These are phyloP conservation scores for Nigrospora oryzae DNA, from an alignment of 2,329 filamentous ascomycete species.

Conservation along the genomic window DNA sequence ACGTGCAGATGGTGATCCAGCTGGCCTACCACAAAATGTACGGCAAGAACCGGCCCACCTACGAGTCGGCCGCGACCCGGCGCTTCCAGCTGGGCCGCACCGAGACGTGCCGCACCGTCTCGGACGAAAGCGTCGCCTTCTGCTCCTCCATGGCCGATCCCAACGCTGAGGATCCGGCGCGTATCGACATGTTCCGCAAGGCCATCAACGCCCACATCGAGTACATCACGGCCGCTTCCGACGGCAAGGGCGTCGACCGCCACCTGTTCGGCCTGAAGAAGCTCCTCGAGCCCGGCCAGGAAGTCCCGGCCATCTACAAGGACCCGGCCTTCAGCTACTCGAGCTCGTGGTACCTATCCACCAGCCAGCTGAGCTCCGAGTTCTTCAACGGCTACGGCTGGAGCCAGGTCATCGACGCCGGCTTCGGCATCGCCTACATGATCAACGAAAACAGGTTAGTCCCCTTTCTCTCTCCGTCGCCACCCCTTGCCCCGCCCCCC, in stretches of 20 bases:
- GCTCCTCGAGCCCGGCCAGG: slow-evolving; percentile 70
- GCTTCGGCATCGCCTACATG: slow-evolving; percentile 98
- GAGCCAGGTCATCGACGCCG: slow-evolving; percentile 94
- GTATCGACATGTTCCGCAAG: slow-evolving; percentile 68
- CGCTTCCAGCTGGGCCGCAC: slow-evolving; percentile 95
- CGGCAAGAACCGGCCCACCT: slow-evolving; percentile 93
- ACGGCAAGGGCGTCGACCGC: slow-evolving; percentile 89
- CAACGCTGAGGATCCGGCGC: slow-evolving; percentile 51
- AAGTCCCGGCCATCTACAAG: slow-evolving; percentile 73
- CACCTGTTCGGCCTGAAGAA: slow-evolving; percentile 98
- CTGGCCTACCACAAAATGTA: slow-evolving; percentile 99
- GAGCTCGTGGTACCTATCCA: slow-evolving; percentile 80
- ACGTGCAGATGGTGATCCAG: slow-evolving; percentile 98
- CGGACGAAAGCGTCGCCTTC: slow-evolving; percentile 84
- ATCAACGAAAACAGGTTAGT: slow-evolving; percentile 92
- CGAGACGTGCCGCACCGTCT: slow-evolving; percentile 89
- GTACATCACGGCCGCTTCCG: slow-evolving; percentile 82
- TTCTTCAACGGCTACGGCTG: slow-evolving; percentile 99
- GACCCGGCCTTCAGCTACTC: slow-evolving; percentile 84
- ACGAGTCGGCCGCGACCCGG: slow-evolving; percentile 90
- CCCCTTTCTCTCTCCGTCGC: neutral
- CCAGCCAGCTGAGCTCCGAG: slow-evolving; percentile 85
- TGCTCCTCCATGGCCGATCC: slow-evolving; percentile 78
- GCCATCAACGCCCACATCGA: slow-evolving; percentile 77
- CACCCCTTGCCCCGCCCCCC: neutral